Evolutionary conservation across 257 asterid species (phyloP).

Genomic region (Solanum tarapatanum): DNA sequence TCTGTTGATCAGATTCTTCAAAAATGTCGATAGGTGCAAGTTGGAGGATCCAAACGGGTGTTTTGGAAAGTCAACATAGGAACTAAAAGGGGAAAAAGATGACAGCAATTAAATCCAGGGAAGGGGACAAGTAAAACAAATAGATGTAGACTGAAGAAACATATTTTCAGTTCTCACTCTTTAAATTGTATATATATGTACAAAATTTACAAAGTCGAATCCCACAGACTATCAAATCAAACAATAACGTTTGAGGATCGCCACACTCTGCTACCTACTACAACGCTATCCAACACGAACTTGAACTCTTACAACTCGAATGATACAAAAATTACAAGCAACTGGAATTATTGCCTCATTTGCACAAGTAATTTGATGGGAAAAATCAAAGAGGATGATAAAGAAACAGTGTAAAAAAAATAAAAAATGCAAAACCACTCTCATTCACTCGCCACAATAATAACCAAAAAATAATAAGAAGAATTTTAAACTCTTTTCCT

Average conservation of each 20-base stretch:
- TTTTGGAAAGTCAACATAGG: neutral
- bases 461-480: conserved; percentile 3
- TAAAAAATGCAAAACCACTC: conserved; percentile 8
- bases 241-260: neutral
- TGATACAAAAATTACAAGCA: conserved; percentile 29
- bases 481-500: conserved; percentile 7
- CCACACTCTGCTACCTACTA: neutral
- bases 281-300: neutral
- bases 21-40: neutral
- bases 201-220: neutral
- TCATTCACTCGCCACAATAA: conserved; percentile 12
- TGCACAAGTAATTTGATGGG: neutral
- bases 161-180: neutral
- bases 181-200: neutral
- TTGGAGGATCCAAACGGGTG: neutral
- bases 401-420: neutral
- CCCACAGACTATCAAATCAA: neutral
- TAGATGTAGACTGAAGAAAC: neutral
- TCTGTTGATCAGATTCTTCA: neutral
- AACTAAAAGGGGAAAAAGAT: neutral
- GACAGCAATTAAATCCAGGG: neutral
- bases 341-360: conserved; percentile 46
- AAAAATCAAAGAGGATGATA: neutral
- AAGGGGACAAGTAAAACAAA: neutral
- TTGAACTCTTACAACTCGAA: neutral